Conservation (phyloP, 257 asterid genomes). For the Nicotiana undulata region DNA sequence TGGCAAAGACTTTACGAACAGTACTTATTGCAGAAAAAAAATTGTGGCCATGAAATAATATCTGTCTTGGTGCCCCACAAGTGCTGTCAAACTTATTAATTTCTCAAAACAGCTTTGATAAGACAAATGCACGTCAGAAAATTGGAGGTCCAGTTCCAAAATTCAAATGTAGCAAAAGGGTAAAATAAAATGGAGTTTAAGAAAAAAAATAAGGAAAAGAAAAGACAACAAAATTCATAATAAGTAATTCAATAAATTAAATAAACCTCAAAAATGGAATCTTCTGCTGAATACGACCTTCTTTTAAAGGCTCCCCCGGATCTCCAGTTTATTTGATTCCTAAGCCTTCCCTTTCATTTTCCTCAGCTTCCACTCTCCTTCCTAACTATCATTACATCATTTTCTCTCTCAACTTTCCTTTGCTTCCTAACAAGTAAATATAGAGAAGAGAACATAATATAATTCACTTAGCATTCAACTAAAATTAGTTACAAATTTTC, state of each 20-base stretch:
- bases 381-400: neutral
- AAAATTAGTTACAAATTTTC: neutral
- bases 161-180: neutral
- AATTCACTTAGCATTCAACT: neutral
- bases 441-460: neutral
- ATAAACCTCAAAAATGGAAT: conserved; percentile 7
- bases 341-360: conserved; percentile 7
- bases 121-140: conserved; percentile 34
- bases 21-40: neutral
- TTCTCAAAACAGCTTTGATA: conserved; percentile 21
- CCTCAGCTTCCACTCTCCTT: conserved; percentile 2
- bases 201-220: neutral
- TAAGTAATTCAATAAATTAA: neutral
- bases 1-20: neutral
- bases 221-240: neutral
- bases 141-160: conserved; percentile 20
- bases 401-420: neutral
- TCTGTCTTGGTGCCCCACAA: conserved; percentile 65
- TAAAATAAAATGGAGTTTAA: neutral
- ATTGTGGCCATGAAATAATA: conserved; percentile 54
- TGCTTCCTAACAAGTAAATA: conserved; percentile 8
- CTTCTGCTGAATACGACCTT: conserved; percentile 8
- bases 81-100: conserved; percentile 70
- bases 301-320: conserved; percentile 5
- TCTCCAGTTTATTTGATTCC: conserved; percentile 3